These are phyloP conservation scores for Rhodamnia rubescens DNA, from an alignment of 345 rosid genomes.

Conservation along the genomic window DNA sequence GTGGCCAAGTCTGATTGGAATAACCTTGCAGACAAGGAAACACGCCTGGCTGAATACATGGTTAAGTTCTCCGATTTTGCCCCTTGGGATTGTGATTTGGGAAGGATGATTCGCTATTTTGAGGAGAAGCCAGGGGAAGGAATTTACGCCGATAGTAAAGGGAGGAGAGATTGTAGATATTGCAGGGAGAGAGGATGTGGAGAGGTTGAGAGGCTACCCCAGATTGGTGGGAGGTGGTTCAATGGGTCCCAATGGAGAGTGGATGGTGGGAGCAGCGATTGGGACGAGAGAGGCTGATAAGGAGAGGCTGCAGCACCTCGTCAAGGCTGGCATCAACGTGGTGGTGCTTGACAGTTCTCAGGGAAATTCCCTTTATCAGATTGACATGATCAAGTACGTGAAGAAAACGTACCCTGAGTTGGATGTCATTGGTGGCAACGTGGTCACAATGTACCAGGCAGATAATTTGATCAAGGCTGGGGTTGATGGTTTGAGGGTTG, in stretches of 20 bases:
- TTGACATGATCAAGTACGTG: conserved; percentile 74
- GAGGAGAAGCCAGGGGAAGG: conserved; percentile 25
- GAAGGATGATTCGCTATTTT: conserved; percentile 28
- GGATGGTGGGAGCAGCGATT: conserved; percentile 92
- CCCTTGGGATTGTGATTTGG: conserved; percentile 51
- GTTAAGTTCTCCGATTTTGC: conserved; percentile 26
- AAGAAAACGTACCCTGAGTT: conserved; percentile 57
- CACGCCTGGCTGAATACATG: conserved; percentile 24
- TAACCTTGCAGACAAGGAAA: background rate
- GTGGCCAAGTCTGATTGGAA: conserved; percentile 5
- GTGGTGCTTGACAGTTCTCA: conserved; percentile 88
- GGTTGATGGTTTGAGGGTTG: conserved; percentile 79
- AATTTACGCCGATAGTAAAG: conserved; percentile 49
- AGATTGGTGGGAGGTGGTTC: conserved; percentile 60
- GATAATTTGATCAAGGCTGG: conserved; percentile 79
- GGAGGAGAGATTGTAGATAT: conserved; percentile 61
- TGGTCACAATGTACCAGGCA: conserved; percentile 81
- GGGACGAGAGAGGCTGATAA: conserved; percentile 80
- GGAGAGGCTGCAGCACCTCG: conserved; percentile 73
- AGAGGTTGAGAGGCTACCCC: conserved; percentile 62
- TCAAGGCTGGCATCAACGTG: conserved; percentile 56
- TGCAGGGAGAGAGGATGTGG: conserved; percentile 53
- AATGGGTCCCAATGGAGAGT: conserved; percentile 53
- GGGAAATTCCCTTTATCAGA: conserved; percentile 80
- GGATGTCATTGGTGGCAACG: conserved; percentile 89